These are phyloP conservation scores for Fomitopsis serialis DNA, from an alignment of 768 basidiomycete species.

Conservation along the genomic window DNA sequence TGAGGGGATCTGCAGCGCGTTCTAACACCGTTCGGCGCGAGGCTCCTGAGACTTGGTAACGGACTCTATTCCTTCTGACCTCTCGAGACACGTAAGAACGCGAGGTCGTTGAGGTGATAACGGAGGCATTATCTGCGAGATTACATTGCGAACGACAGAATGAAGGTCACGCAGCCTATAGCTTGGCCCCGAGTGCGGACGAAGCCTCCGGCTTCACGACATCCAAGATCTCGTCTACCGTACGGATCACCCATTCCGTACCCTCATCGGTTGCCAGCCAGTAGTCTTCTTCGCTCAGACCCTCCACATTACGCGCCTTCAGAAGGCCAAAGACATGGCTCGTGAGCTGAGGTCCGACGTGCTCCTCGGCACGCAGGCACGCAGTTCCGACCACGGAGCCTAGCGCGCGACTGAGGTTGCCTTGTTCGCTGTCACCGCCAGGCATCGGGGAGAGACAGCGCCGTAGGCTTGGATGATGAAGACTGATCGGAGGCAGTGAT, in stretches of 20 bases:
- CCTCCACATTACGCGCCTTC: constrained; percentile 65
- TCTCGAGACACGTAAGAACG: neutral
- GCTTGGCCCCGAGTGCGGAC: constrained; percentile 41
- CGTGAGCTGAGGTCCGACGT: constrained; percentile 81
- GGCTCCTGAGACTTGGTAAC: neutral
- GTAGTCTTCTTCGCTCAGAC: constrained; percentile 61
- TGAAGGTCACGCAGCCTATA: constrained; percentile 33
- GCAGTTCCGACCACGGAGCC: constrained; percentile 84
- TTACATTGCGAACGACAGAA: neutral
- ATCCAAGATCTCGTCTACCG: constrained; percentile 76
- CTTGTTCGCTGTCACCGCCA: constrained; percentile 54
- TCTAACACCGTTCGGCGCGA: neutral
- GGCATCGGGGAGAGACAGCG: constrained; percentile 70
- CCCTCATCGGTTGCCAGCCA: constrained; percentile 87
- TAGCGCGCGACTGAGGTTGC: constrained; percentile 79
- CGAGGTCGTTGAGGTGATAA: neutral
- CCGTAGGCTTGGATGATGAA: constrained; percentile 89
- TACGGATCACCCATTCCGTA: constrained; percentile 82
- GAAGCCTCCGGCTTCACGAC: constrained; percentile 49
- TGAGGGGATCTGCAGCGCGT: neutral
- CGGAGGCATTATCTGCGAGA: neutral
- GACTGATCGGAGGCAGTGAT: constrained; percentile 27
- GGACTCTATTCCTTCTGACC: neutral
- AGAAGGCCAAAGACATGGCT: constrained; percentile 90
- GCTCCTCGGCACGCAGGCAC: constrained; percentile 76